Conservation (phyloP, 768 basidiomycete genomes). For the Mycena capillaripes region DNA sequence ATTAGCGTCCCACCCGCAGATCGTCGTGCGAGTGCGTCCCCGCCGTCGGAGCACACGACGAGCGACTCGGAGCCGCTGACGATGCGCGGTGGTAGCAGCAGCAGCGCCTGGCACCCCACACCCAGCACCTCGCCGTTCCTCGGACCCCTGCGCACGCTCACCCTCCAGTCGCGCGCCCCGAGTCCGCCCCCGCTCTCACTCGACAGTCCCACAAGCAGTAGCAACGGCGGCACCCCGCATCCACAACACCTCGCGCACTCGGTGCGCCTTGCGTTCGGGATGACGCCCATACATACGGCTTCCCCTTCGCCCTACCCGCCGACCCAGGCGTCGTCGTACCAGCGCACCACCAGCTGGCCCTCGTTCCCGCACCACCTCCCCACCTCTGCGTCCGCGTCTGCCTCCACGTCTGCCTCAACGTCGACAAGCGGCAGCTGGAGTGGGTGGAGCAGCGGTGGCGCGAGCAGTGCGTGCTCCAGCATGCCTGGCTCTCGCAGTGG, state of each 20-base stretch:
- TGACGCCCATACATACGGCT: conserved; percentile 85
- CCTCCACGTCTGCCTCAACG: background rate
- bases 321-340: conserved; percentile 41
- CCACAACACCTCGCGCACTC: conserved; percentile 86
- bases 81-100: background rate
- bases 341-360: conserved; percentile 53
- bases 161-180: conserved; percentile 78
- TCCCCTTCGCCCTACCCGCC: conserved; percentile 36
- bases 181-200: conserved; percentile 80
- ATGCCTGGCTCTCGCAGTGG: conserved; percentile 74
- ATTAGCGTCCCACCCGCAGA: conserved; percentile 31
- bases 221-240: conserved; percentile 52
- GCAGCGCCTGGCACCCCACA: conserved; percentile 53
- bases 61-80: conserved; percentile 30
- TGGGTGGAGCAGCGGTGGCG: conserved; percentile 10
- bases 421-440: conserved; percentile 21
- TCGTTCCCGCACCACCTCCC: conserved; percentile 36
- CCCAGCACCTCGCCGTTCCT: conserved; percentile 88
- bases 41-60: conserved; percentile 14
- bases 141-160: conserved; percentile 80
- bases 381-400: background rate
- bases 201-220: conserved; percentile 50
- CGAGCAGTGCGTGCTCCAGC: conserved; percentile 22
- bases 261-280: conserved; percentile 90
- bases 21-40: conserved; percentile 25